Evolutionary conservation across 495 filamentous ascomycete genomes (phyloP), one percentile per base, ranked within the genome.

Genomic region (Amphirosellinia nigrospora): DNA sequence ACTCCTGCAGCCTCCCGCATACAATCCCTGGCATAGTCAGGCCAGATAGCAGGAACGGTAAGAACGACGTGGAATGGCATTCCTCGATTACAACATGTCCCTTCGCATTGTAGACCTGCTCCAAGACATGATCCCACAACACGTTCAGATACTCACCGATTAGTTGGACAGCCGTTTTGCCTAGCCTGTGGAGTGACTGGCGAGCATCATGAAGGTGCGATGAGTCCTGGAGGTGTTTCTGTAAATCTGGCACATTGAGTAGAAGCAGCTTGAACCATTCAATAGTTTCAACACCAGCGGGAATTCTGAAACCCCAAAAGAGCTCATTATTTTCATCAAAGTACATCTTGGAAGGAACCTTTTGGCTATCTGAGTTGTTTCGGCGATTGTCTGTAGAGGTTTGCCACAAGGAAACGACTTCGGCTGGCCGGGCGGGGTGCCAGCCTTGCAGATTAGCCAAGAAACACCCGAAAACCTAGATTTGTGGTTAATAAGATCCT

Each of bases 1-100:
- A 86, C 74, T 3, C 82, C 80, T 21, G 81, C 80, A 6, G 78
- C 77, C 4, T 72, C 84, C 84, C 63, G 84, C 85, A 34, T 74
- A 52, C 66, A 79, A 13, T 81, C 73, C 66, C 88, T 86, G 7
- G 86, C 85, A 8, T 73, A 70, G 15, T 89, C 86, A 21, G 82
- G 81, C 88, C 87, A 88, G 28, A 88, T 80, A 0, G 86, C 86
- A 0, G 87, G 87, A 1, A 88, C 87, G 0, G 86, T 88, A 41
- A 89, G 76, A 41, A 87, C 76, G 64, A 84, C 83, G 66, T 83
- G 77, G 15, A 85, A 72, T 0, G 75, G 73, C 36, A 78, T 84
- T 23, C 71, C 78, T 78, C 73, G 21, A 88, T 71, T 19, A 83
- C 76, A 8, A 71, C 70, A 1, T 77, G 50, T 8, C 82, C 82